Base-by-base conservation (phyloP, 148 eudicot genomes). In the Suaeda aralocaspica region DNA sequence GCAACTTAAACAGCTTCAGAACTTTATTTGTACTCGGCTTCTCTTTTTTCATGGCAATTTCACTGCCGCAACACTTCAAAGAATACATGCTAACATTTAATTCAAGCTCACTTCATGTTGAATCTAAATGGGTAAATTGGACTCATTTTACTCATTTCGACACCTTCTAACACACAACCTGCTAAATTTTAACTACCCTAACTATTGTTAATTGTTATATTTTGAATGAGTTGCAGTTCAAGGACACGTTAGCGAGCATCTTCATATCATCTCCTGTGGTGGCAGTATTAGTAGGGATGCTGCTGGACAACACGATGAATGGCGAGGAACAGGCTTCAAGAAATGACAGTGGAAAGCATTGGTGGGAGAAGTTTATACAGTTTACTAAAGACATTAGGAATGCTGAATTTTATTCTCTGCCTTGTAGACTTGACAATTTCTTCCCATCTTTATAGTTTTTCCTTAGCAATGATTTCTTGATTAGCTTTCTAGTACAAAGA, bases 1-100 rank as follows among this genome's bases (percentile, higher is more conserved):
- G 98, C 72, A 92, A 92, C 82, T 82, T 89, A 64, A 92, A 92
- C 74, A 89, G 85, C 74, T 85, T 87, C 84, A 86, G 96, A 75
- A 88, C 93, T 22, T 82, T 83, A 53, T 79, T 87, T 55, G 80
- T 92, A 48, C 34, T 89, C 34, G 96, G 98, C 59, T 81, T 89
- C 62, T 83, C 98, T 28, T 82, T 81, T 70, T 86, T 85, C 81
- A 67, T 83, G 55, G 92, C 89, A 5, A 83, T 92, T 28, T 87
- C 97, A 5, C 65, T 89, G 44, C 91, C 97, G 6, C 84, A 87
- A 67, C 76, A 89, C 80, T 83, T 89, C 74, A 66, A 86, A 57
- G 89, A 89, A 33, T 75, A 74, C 69, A 74, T 82, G 13, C 64
- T 76, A 8, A 74, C 26, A 34, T 49, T 75, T 9, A 45, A 63